Conservation (phyloP, 176 grass and related monocot genomes). For the Aegilops umbellulata region DNA sequence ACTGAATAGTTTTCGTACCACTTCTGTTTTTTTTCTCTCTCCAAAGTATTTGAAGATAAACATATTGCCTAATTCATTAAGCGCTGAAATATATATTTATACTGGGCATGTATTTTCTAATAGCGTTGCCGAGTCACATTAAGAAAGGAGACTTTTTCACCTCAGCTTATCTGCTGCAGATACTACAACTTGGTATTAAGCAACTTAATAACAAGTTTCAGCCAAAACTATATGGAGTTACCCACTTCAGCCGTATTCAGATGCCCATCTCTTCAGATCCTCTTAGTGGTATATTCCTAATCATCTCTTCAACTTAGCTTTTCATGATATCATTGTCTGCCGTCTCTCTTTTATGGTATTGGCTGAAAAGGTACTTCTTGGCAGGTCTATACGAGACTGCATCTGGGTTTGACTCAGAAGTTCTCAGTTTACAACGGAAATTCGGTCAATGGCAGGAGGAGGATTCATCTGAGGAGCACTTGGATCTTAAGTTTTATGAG, state of each 20-base stretch:
- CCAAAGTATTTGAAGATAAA: background rate
- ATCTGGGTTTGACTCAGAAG: conserved; percentile 75
- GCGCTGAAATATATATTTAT: background rate
- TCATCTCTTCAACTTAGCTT: conserved; percentile 14
- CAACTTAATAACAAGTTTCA: conserved; percentile 57
- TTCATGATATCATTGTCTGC: background rate
- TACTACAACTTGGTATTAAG: conserved; percentile 63
- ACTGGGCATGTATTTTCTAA: background rate
- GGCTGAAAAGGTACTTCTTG: conserved; percentile 31
- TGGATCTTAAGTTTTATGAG: conserved; percentile 87
- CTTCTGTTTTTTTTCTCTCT: conserved; percentile 14
- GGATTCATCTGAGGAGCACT: conserved; percentile 37
- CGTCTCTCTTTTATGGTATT: conserved; percentile 13
- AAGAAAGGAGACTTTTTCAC: conserved; percentile 12
- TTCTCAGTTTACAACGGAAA: conserved; percentile 81
- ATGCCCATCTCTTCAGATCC: conserved; percentile 70
- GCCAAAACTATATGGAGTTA: conserved; percentile 53
- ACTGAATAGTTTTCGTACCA: background rate
- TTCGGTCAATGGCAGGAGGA: conserved; percentile 94
- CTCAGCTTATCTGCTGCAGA: conserved; percentile 47
- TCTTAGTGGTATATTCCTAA: conserved; percentile 67
- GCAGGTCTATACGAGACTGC: conserved; percentile 78
- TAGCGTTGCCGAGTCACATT: background rate
- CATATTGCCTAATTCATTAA: background rate
- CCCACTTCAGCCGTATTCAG: conserved; percentile 80